Evolutionary conservation across 75 land plant species (phyloP).

Genomic region (Picea glauca): DNA sequence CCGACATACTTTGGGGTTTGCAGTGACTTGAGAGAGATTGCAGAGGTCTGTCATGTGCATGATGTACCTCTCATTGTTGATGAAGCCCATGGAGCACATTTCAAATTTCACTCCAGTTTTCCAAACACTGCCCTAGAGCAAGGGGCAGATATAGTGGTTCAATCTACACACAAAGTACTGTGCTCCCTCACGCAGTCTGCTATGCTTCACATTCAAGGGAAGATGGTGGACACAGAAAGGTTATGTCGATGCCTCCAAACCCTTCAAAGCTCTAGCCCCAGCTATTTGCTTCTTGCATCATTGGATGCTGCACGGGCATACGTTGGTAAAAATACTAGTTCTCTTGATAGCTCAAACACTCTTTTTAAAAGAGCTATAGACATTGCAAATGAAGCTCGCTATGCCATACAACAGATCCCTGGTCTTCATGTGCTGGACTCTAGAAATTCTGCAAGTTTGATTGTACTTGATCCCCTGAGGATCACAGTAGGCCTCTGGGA

Average conservation of each 20-base stretch:
- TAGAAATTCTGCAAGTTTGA: conserved; percentile 13
- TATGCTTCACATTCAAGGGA: conserved; percentile 81
- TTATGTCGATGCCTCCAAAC: conserved; percentile 66
- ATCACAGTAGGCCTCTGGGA: conserved; percentile 65
- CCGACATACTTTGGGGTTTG: conserved; percentile 94
- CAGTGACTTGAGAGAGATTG: conserved; percentile 52
- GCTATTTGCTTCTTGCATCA: conserved; percentile 84
- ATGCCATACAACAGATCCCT: conserved; percentile 30
- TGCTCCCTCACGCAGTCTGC: conserved; percentile 93
- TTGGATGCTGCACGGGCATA: conserved; percentile 91
- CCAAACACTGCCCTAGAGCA: conserved; percentile 82
- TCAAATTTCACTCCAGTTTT: conserved; percentile 65
- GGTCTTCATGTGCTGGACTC: conserved; percentile 44
- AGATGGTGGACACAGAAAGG: conserved; percentile 43
- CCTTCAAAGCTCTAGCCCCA: conserved; percentile 95
- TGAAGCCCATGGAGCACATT: conserved; percentile 97
- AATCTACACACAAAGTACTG: conserved; percentile 93
- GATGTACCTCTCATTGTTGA: conserved; percentile 80
- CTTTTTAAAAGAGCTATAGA: conserved; percentile 46
- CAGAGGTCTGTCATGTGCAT: conserved; percentile 54
- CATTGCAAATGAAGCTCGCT: conserved; percentile 38
- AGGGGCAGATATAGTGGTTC: conserved; percentile 85
- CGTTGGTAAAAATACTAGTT: conserved; percentile 23
- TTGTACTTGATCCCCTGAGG: conserved; percentile 69
- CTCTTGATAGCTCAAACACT: conserved; percentile 6